phyloP scores from a whole-genome alignment of 148 eudicot genomes.

The Chenopodium quinoa region DNA sequence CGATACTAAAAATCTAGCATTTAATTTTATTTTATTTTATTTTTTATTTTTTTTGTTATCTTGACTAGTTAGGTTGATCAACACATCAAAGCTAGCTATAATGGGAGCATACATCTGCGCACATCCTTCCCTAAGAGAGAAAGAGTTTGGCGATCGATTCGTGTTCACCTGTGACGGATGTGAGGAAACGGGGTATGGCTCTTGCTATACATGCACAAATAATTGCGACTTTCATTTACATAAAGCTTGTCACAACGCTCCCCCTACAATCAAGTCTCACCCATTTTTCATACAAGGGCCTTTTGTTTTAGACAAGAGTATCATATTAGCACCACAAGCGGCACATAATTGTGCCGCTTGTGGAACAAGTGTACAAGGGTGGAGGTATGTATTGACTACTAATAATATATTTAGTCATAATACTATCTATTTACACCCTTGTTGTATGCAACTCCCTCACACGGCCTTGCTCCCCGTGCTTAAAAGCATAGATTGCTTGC shows the following conservation, averaged over 20 bases:
- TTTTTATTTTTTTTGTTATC: neutral
- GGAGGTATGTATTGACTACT: neutral
- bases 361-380: constrained; percentile 12
- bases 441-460: neutral
- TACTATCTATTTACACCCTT: neutral
- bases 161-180: constrained; percentile 11
- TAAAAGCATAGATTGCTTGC: neutral
- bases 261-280: neutral
- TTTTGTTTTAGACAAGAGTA: neutral
- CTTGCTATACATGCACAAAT: constrained; percentile 6
- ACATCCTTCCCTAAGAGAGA: neutral
- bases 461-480: neutral
- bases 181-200: constrained; percentile 6
- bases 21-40: neutral
- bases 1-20: neutral
- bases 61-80: neutral
- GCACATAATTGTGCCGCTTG: constrained; percentile 13
- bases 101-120: neutral
- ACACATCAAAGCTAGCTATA: neutral
- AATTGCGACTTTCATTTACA: constrained; percentile 13
- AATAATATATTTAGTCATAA: neutral
- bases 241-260: neutral
- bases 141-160: neutral
- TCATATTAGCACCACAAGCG: neutral
- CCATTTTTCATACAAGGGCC: neutral